Evolutionary conservation across 2,329 filamentous ascomycete genomes (phyloP), one percentile per base, ranked within the genome.

Genomic region (Pestalotiopsis sp.): DNA sequence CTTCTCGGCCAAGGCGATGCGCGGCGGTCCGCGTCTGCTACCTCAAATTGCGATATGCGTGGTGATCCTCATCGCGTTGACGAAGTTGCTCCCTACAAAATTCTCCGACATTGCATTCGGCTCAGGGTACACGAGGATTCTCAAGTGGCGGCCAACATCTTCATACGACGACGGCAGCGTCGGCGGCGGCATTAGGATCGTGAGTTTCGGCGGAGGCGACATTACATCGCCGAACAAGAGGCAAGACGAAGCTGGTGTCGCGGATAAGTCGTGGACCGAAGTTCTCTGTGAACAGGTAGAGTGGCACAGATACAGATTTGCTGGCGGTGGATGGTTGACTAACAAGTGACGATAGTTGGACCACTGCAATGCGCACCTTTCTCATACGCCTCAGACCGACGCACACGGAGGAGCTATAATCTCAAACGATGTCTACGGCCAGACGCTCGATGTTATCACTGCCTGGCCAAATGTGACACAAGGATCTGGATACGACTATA

Each of bases 401-500:
- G 85, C 80, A n/a, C 90, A 82, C 1, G 87, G 89, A 67, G 88
- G 76, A 25, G 82, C 87, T 62, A 82, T 87, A 40, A 91, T 79
- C 2, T 85, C 83, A 70, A 94, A 85, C 71, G 72, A 79, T 40
- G 76, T 86, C 5, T 91, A 90, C 65, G 88, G 85, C 0, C 77
- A 79, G 1, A 84, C 81, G 2, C 72, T 85, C 9, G 74, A 81
- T 13, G 75, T 77, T 9, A 56, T 67, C 31, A 45, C 41, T 23
- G 76, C 80, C 27, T 68, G 61, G 49, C 56, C 67, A 3, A 59
- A 67, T 25, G 72, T 78, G n/a, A 71, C 79, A 5, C 67, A 78
- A 2, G 74, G 76, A 4, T 81, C 83, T 0, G 81, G 82, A 3
- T 73, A 74, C 40, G 79, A 87, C 72, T 86, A 83, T 71, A 78